Evolutionary conservation across 2,329 filamentous ascomycete species (phyloP), one percentile per base, ranked within the genome.

Genomic region (Madurella mycetomatis): DNA sequence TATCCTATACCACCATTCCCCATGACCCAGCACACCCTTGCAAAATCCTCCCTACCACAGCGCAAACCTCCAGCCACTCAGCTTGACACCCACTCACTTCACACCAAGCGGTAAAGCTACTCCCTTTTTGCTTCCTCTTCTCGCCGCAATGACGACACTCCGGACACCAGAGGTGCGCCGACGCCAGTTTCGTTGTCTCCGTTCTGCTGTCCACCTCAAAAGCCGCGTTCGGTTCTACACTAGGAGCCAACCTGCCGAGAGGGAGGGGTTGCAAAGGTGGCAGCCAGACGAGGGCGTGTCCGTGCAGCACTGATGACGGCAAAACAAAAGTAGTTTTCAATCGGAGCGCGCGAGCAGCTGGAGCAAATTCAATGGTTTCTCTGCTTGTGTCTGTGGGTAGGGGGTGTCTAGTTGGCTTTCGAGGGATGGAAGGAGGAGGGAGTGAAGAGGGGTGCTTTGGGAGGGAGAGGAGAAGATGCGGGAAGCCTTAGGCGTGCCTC

Each of bases 261-360:
- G 25, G 25, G 25, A 9, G 15, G 44, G 40, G 42, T 53, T 41
- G 50, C 42, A 53, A 42, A 37, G 19, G 41, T 30, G 25, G 25
- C 25, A 25, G 25, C 7, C 25, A 25, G 25, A 25, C 25, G 25
- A 25, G 12, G 39, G 45, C 50, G 51, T 41, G 56, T 53, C 49
- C 43, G 60, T 32, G 60, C 57, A 54, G 60, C 63, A 62, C 64
- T 59, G 5, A 57, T 67, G 66, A 69, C 55, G 57, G 57, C 53
- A 19, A 17, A 41, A 57, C 49, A 43, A 56, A 63, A 50, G 67
- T 71, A 72, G 70, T 72, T 72, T 72, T 72, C 70, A 72, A 72
- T 71, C 70, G 60, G 70, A 72, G 69, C 65, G 56, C 25, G 44
- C 32, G 45, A 44, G 43, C 18, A 39, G 19, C 30, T 37, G 34